phyloP scores from a whole-genome alignment of 768 basidiomycete species.

The Agrocybe chaxingu region DNA sequence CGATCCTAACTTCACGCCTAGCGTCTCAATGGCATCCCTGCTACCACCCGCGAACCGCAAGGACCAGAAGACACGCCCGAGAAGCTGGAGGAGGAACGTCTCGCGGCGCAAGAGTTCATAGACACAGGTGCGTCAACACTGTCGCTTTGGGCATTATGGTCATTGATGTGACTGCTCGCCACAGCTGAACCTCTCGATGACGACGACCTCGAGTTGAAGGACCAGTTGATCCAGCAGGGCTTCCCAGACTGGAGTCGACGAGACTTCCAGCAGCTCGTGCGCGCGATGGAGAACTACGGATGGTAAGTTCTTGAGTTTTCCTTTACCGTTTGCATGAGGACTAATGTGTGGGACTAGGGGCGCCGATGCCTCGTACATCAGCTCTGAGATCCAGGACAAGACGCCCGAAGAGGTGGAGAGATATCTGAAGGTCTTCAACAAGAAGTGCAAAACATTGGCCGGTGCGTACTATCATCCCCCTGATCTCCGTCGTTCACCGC shows the following conservation, averaged over 20 bases:
- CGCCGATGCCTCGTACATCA: conserved; percentile 64
- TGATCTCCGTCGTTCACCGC: neutral
- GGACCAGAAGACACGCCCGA: conserved; percentile 80
- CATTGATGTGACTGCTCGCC: neutral
- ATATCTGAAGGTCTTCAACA: conserved; percentile 84
- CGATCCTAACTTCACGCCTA: conserved; percentile 17
- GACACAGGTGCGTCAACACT: conserved; percentile 61
- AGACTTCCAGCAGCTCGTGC: conserved; percentile 90
- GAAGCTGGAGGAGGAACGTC: conserved; percentile 76
- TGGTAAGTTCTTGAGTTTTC: conserved; percentile 46
- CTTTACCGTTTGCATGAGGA: neutral
- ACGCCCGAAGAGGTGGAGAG: conserved; percentile 68
- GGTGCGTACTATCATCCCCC: conserved; percentile 40
- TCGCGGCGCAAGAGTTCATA: conserved; percentile 80
- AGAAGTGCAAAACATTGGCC: conserved; percentile 82
- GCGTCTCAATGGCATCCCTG: conserved; percentile 66
- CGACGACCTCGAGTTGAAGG: conserved; percentile 81
- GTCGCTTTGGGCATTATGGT: neutral
- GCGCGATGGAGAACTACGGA: conserved; percentile 64
- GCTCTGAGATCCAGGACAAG: conserved; percentile 84
- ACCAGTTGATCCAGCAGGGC: conserved; percentile 69
- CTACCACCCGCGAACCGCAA: conserved; percentile 60
- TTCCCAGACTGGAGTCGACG: conserved; percentile 91
- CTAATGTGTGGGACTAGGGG: conserved; percentile 38
- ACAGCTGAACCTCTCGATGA: conserved; percentile 88